Conservation (phyloP, 768 basidiomycete genomes). For the Gelatoporia subvermispora region DNA sequence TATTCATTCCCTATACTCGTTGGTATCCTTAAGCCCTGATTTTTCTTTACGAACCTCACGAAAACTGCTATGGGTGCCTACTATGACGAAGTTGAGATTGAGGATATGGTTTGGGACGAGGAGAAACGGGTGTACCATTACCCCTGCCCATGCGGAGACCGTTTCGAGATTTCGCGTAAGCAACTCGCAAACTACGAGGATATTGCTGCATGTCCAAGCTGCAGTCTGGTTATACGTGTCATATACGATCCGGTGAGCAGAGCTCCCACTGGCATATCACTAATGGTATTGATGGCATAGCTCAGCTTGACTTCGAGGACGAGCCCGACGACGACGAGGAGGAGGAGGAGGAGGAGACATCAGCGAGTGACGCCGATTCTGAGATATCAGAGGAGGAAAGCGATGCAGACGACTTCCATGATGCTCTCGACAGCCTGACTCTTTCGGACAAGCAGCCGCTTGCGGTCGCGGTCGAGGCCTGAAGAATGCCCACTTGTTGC, state of each 20-base stretch:
- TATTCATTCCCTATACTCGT: not conserved
- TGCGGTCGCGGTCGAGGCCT: conserved; percentile 20
- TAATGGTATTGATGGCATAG: not conserved
- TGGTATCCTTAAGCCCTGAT: not conserved
- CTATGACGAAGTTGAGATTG: conserved; percentile 97
- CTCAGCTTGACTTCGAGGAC: conserved; percentile 80
- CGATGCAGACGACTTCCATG: conserved; percentile 48
- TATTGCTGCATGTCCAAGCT: conserved; percentile 93
- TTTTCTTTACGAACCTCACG: not conserved
- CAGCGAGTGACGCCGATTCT: not conserved
- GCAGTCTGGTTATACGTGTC: conserved; percentile 87
- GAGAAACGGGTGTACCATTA: conserved; percentile 86
- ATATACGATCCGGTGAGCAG: conserved; percentile 88
- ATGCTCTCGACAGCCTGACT: conserved; percentile 61
- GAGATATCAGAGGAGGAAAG: conserved; percentile 34
- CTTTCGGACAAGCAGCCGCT: conserved; percentile 33
- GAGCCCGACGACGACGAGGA: conserved; percentile 47
- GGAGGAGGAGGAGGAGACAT: no score
- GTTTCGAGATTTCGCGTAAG: conserved; percentile 87
- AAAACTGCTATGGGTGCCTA: conserved; percentile 62
- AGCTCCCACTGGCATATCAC: not conserved
- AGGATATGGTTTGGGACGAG: conserved; percentile 91
- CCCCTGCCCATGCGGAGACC: conserved; percentile 96
- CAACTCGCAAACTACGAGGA: conserved; percentile 91
- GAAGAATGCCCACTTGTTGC: conserved; percentile 3